Base-by-base conservation (phyloP, 2,329 filamentous ascomycete species). In the Penicillium sp. region DNA sequence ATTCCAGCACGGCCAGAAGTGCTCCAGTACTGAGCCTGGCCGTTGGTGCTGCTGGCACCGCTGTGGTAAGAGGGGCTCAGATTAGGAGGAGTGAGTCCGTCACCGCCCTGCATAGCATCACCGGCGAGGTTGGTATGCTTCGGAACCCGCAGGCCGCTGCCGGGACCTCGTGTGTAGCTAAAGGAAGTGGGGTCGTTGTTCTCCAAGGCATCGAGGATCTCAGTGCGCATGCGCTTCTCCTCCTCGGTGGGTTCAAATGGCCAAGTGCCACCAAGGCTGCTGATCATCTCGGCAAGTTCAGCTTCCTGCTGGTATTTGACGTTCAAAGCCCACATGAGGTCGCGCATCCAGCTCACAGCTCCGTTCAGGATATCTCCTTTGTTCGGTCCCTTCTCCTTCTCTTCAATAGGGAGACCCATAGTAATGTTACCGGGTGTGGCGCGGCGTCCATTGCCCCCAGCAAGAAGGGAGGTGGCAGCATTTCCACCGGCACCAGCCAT, bases 281-380 rank as follows among this genome's bases (percentile, higher is more conserved):
- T 80, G 57, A 96, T 88, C 51, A 85, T 81, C 68, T 93, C 89
- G 67, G 90, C 86, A 50, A 98, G 84, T 71, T 96, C 90, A 62
- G 96, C 89, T 75, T 96, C 91, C 72, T 93, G 90, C 71, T 95
- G 88, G 63, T 96, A 83, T 78, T 96, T 96, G 70, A 91, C 83
- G 71, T 96, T 88, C 58, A 96, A 80, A 79, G 96, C 89, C 95
- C 95, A 98, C 92, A 98, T 96, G 52, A 99, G 82, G 77, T 99
- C 95, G 62, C 93, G 87, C 60, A 92, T 97, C 95, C 95, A 99
- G 77, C 92, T 92, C 53, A 98, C 95, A 33, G 93, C 91, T 29
- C 95, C 93, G 70, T 98, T 98, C 67, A 99, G 88, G 58, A 99
- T 98, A 68, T 99, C 95, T 49, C 95, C 95, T 79, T 99, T 99